phyloP scores from a whole-genome alignment of 2,329 filamentous ascomycete genomes.

The Blastomyces silverae region DNA sequence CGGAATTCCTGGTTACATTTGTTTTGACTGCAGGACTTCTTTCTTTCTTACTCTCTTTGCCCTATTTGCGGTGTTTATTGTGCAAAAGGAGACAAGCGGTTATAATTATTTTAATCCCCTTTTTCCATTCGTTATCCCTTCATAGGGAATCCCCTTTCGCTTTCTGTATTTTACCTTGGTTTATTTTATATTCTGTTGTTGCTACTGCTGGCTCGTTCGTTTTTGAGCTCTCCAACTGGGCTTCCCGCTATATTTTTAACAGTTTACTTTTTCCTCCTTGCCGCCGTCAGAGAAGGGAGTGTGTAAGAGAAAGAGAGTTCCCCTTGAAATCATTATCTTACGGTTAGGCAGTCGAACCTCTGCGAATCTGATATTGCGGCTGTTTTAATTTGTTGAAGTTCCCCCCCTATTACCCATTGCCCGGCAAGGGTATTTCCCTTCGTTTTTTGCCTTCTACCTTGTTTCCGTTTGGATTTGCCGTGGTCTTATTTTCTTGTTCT shows the following conservation, averaged over 20 bases:
- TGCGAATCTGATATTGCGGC: too few relatives aligned
- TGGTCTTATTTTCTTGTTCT: not conserved
- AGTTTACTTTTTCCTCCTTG: not conserved
- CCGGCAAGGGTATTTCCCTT: not conserved
- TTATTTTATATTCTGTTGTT: constrained; percentile 6
- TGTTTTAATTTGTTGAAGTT: not conserved
- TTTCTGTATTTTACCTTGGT: not conserved
- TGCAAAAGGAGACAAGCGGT: not conserved
- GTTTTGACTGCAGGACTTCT: not conserved
- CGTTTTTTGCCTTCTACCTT: not conserved
- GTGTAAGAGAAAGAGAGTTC: not conserved
- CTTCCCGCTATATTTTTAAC: not conserved
- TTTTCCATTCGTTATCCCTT: not conserved
- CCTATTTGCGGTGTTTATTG: not conserved
- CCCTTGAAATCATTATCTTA: not conserved
- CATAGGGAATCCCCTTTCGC: not conserved
- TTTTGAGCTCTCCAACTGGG: not conserved
- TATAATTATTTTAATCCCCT: not conserved
- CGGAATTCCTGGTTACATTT: not conserved
- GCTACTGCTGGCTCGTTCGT: not conserved
- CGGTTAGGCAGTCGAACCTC: not conserved
- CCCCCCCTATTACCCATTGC: not conserved
- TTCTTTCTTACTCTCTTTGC: not conserved
- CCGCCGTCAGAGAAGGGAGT: not conserved
- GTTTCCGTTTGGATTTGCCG: not conserved